Conservation (phyloP, 1,139 yeast species). For the Williopsis jadinii region DNA sequence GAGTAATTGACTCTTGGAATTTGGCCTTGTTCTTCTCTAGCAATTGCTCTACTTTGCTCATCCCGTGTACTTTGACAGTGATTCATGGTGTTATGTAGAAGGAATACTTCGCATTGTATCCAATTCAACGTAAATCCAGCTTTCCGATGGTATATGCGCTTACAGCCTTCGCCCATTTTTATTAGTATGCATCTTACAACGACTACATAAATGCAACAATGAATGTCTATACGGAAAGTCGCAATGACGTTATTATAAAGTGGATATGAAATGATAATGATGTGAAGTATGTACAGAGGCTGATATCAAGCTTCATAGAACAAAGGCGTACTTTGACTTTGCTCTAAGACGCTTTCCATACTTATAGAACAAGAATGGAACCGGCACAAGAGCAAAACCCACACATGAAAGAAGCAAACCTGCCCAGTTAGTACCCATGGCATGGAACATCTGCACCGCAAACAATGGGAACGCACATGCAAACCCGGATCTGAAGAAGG, state of each 20-base stretch:
- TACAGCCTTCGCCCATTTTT: too few species aligned
- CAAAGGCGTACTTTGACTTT: slow-evolving; percentile 60
- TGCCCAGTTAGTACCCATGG: slow-evolving; percentile 79
- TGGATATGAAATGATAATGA: not conserved
- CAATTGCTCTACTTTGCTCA: slow-evolving; percentile 7
- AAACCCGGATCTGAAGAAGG: slow-evolving; percentile 60
- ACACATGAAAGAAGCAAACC: slow-evolving; percentile 69
- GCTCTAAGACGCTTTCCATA: slow-evolving; percentile 59
- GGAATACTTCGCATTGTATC: too few species aligned
- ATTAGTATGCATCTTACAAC: too few species aligned
- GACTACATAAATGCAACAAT: too few species aligned
- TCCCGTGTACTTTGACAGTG: not conserved
- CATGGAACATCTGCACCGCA: slow-evolving; percentile 62
- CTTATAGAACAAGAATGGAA: slow-evolving; percentile 64
- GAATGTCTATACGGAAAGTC: too few species aligned
- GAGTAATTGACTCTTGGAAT: slow-evolving; percentile 31
- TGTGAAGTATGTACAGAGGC: not conserved
- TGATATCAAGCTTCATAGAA: slow-evolving; percentile 8
- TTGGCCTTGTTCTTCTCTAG: slow-evolving; percentile 21
- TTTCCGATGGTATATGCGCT: too few species aligned
- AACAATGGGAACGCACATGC: slow-evolving; percentile 82
- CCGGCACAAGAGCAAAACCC: slow-evolving; percentile 55
- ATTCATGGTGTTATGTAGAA: too few species aligned
- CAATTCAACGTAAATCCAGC: too few species aligned
- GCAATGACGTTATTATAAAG: too few species aligned